Base-by-base conservation (phyloP, 805 yeast genomes). In the Spathaspora arborariae region DNA sequence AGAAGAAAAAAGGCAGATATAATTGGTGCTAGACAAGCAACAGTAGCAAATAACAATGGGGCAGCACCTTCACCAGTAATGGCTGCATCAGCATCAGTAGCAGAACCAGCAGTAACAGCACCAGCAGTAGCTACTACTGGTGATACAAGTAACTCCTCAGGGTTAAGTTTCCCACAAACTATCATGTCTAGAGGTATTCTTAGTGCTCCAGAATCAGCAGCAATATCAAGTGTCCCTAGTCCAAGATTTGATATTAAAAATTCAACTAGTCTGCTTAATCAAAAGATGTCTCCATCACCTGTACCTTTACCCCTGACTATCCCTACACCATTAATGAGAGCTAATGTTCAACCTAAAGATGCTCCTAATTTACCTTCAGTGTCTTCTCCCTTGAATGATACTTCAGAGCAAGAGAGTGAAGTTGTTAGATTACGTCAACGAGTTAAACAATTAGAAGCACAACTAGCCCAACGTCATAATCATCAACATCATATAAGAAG, bases 1-100 rank as follows among this genome's bases (percentile, higher is more conserved):
- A 65, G 71, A 50, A 60, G 71, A 53, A 70, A 63, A 50, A 65
- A 62, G 52, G 58, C 63, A 1, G 66, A 57, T 37, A 56, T 60
- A 45, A 57, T 40, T 44, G 53, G 54, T 38, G 56, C 48, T 5
- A 47, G 44, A 39, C 42, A 41, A 26, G 62, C 62, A 22, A 63
- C 63, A 20, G 71, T 35, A 57, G 44, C 52, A 62, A 41, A 72
- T 58, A 49, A 52, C 55, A 49, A 52, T 55, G 9, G 9, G 45
- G 67, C n/a, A n/a, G n/a, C n/a, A n/a, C n/a, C n/a, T n/a, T n/a
- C n/a, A n/a, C n/a, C n/a, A n/a, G n/a, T n/a, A n/a, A n/a, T n/a
- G n/a, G n/a, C n/a, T n/a, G n/a, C n/a, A n/a, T n/a, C n/a, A n/a
- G n/a, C n/a, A n/a, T n/a, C n/a, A n/a, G n/a, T n/a, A n/a, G n/a